A percentile compares a stretch with the other conserved stretches of the same genome.
These are phyloP conservation scores for Hypoxylon sp. DNA, from an alignment of 2,329 filamentous ascomycete species.

Conservation along the genomic window DNA sequence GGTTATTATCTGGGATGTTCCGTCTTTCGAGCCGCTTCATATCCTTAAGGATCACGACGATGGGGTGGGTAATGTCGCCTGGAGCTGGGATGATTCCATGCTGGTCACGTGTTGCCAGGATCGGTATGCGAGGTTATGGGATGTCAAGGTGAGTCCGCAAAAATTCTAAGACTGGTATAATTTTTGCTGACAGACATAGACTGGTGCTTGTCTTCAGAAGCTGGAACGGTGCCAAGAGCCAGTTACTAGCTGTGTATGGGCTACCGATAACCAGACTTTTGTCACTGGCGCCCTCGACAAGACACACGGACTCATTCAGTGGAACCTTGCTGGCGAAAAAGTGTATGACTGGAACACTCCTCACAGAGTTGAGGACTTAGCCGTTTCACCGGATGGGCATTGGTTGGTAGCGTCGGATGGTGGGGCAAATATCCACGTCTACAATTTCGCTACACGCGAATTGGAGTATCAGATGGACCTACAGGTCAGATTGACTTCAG, in stretches of 20 bases:
- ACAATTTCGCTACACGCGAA: slow-evolving; percentile 81
- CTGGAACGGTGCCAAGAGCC: slow-evolving; percentile 84
- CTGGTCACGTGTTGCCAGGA: slow-evolving; percentile 88
- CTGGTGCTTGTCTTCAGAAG: slow-evolving; percentile 73
- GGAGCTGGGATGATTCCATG: slow-evolving; percentile 92
- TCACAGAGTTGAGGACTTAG: slow-evolving; percentile 86
- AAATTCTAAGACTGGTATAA: not conserved
- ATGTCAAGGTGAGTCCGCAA: slow-evolving; percentile 70
- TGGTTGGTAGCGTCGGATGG: slow-evolving; percentile 85
- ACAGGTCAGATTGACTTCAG: slow-evolving; percentile 79
- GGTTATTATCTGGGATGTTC: slow-evolving; percentile 87
- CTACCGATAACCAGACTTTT: slow-evolving; percentile 81
- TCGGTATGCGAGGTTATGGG: slow-evolving; percentile 81
- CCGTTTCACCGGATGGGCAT: slow-evolving; percentile 84
- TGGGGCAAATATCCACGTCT: slow-evolving; percentile 80
- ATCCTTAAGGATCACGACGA: slow-evolving; percentile 75
- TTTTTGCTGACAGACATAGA: slow-evolving; percentile 60
- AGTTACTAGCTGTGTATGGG: slow-evolving; percentile 92
- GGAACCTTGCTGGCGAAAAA: slow-evolving; percentile 74
- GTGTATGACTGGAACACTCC: slow-evolving; percentile 77
- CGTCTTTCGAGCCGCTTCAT: slow-evolving; percentile 75
- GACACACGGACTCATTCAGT: slow-evolving; percentile 76
- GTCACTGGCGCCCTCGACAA: slow-evolving; percentile 84
- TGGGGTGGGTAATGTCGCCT: slow-evolving; percentile 85
- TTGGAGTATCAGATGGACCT: slow-evolving; percentile 82